A percentile compares a stretch with the other conserved stretches of the same genome.
These are phyloP conservation scores for Clarireedia homoeocarpa DNA, from an alignment of 2,329 filamentous ascomycete species.

Conservation along the genomic window DNA sequence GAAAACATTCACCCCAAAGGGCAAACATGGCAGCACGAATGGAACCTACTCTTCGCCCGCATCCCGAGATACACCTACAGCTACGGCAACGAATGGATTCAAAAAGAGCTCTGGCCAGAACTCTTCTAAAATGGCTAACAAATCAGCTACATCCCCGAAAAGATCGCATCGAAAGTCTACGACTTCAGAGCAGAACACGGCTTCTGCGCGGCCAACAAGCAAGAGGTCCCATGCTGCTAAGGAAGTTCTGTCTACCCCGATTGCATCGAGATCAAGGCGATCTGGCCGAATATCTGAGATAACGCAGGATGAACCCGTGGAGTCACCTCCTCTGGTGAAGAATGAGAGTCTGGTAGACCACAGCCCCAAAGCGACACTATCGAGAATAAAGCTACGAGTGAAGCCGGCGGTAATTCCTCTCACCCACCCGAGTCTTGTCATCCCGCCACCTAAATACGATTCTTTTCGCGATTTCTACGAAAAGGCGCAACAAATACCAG, in stretches of 20 bases:
- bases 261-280: slow-evolving; percentile 18
- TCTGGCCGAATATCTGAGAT: slow-evolving; percentile 19
- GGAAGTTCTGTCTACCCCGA: slow-evolving; percentile 16
- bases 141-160: slow-evolving; percentile 23
- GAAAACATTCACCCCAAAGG: slow-evolving; percentile 23
- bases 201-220: slow-evolving; percentile 18
- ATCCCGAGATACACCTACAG: slow-evolving; percentile 14
- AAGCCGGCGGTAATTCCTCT: slow-evolving; percentile 45
- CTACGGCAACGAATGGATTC: slow-evolving; percentile 17
- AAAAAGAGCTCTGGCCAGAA: slow-evolving; percentile 16
- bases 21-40: slow-evolving; percentile 21
- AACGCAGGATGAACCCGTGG: slow-evolving; percentile 14
- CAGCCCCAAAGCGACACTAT: slow-evolving; percentile 25
- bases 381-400: slow-evolving; percentile 44
- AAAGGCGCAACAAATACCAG: slow-evolving; percentile 41
- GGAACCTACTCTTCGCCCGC: slow-evolving; percentile 14
- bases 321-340: slow-evolving; percentile 10
- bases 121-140: slow-evolving; percentile 17
- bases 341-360: slow-evolving; percentile 15
- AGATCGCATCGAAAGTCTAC: slow-evolving; percentile 24
- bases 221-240: slow-evolving; percentile 18
- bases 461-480: slow-evolving; percentile 52
- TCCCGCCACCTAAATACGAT: slow-evolving; percentile 42
- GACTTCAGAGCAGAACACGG: slow-evolving; percentile 19
- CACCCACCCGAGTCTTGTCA: slow-evolving; percentile 51